Evolutionary conservation across 1,284 basidiomycete species (phyloP).

Genomic region (Cryptococcus sp.): DNA sequence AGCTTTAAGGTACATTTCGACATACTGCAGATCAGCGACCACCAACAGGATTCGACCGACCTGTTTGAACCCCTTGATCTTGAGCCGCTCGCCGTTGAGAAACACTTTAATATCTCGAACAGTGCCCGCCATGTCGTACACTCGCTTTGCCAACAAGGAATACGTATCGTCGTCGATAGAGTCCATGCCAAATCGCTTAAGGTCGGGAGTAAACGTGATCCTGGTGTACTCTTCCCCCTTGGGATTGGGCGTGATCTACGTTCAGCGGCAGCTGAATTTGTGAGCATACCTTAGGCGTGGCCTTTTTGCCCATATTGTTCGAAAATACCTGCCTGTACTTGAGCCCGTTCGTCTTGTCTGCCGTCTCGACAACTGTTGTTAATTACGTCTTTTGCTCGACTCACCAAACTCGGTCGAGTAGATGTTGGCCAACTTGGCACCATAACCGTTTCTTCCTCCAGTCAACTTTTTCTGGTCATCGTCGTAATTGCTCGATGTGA

Average conservation of each 20-base stretch:
- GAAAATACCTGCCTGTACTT: slow-evolving; percentile 97
- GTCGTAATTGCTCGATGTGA: slow-evolving; percentile 97
- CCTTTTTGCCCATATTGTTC: slow-evolving; percentile 85
- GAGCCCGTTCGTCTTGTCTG: slow-evolving; percentile 76
- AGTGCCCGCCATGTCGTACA: slow-evolving; percentile 96
- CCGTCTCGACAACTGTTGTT: slow-evolving; percentile 75
- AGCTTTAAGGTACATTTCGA: slow-evolving; percentile 83
- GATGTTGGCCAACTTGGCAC: slow-evolving; percentile 97
- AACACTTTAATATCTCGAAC: slow-evolving; percentile 89
- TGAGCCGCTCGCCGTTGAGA: slow-evolving; percentile 86
- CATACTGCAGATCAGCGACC: slow-evolving; percentile 58
- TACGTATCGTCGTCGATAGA: slow-evolving; percentile 87
- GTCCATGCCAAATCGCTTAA: slow-evolving; percentile 88
- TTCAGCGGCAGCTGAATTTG: slow-evolving; percentile 4
- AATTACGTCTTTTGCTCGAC: slow-evolving; percentile 8
- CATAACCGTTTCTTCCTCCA: slow-evolving; percentile 97
- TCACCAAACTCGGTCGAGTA: slow-evolving; percentile 88
- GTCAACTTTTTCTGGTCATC: slow-evolving; percentile 99
- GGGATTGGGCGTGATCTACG: slow-evolving; percentile 76
- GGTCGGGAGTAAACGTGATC: slow-evolving; percentile 91
- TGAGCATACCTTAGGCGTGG: slow-evolving; percentile 60
- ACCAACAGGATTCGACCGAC: slow-evolving; percentile 16
- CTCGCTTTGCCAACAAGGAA: slow-evolving; percentile 85
- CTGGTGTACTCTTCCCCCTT: slow-evolving; percentile 88
- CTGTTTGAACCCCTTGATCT: slow-evolving; percentile 93